Evolutionary conservation across 1,284 basidiomycete genomes (phyloP).

Genomic region (Malassezia japonica): DNA sequence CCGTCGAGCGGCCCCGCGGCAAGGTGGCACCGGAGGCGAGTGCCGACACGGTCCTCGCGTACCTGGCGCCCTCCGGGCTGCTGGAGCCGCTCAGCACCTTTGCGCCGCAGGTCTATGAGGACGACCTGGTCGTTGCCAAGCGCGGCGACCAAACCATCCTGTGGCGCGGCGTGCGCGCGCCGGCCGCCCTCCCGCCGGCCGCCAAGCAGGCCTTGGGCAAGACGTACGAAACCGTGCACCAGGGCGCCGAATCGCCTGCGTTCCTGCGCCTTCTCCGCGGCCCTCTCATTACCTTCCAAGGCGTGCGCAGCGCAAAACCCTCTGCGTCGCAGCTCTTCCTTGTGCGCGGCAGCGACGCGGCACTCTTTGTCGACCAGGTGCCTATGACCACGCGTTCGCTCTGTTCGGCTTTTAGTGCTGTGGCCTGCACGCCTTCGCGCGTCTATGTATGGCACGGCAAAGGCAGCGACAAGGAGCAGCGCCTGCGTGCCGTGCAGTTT

Average conservation of each 20-base stretch:
- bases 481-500: conserved; percentile 1
- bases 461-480: conserved; percentile 12
- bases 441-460: conserved; percentile 14
- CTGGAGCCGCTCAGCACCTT: conserved; percentile 1
- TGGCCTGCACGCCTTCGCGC: background rate
- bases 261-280: conserved; percentile 1
- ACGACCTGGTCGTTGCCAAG: conserved; percentile 2
- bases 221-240: background rate
- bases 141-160: background rate
- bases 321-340: conserved; percentile 1
- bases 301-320: background rate
- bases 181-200: background rate
- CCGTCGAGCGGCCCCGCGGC: background rate
- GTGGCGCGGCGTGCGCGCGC: background rate
- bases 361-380: conserved; percentile 7
- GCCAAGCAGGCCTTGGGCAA: background rate
- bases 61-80: background rate
- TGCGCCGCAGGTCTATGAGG: conserved; percentile 18
- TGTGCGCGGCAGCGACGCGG: conserved; percentile 2
- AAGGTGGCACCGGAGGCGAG: background rate
- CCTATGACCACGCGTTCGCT: background rate
- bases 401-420: conserved; percentile 13
- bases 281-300: background rate
- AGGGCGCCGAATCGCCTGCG: conserved; percentile 5
- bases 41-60: background rate